phyloP scores from a whole-genome alignment of 1,284 basidiomycete genomes.

The Clitocybe nebularis region DNA sequence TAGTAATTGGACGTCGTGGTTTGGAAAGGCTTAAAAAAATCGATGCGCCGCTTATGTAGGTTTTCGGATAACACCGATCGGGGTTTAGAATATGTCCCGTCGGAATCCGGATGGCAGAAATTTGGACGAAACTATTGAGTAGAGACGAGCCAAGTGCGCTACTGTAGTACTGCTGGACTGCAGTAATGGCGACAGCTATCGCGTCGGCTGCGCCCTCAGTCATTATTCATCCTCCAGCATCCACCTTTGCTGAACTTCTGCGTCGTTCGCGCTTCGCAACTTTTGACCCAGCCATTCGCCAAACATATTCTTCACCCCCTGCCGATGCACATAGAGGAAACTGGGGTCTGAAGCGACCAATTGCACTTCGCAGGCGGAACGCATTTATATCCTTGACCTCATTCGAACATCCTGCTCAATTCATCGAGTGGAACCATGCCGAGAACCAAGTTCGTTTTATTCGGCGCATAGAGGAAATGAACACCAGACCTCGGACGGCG shows the following conservation, averaged over 20 bases:
- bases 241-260: constrained; percentile 68
- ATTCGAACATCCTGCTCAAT: constrained; percentile 67
- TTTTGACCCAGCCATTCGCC: constrained; percentile 68
- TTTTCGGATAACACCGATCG: constrained; percentile 15
- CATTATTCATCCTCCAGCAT: constrained; percentile 34
- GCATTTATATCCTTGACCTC: constrained; percentile 55
- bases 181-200: constrained; percentile 16
- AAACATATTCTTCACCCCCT: constrained; percentile 66
- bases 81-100: constrained; percentile 14
- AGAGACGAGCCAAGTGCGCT: no score
- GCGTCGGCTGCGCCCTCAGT: constrained; percentile 30
- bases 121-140: not conserved
- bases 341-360: constrained; percentile 76
- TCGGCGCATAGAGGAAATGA: constrained; percentile 61
- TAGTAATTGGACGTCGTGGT: constrained; percentile 72
- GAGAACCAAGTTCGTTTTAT: constrained; percentile 62
- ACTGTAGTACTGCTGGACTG: no score
- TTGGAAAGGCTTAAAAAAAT: constrained; percentile 19
- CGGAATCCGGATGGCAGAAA: not conserved
- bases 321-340: constrained; percentile 70
- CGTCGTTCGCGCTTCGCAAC: constrained; percentile 74
- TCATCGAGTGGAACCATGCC: constrained; percentile 70
- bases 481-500: constrained; percentile 33
- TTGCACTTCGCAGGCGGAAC: constrained; percentile 58
- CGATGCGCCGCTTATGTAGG: constrained; percentile 9